Base-by-base conservation (phyloP, 2,329 filamentous ascomycete genomes). In the Pyrenochaeta sp. region DNA sequence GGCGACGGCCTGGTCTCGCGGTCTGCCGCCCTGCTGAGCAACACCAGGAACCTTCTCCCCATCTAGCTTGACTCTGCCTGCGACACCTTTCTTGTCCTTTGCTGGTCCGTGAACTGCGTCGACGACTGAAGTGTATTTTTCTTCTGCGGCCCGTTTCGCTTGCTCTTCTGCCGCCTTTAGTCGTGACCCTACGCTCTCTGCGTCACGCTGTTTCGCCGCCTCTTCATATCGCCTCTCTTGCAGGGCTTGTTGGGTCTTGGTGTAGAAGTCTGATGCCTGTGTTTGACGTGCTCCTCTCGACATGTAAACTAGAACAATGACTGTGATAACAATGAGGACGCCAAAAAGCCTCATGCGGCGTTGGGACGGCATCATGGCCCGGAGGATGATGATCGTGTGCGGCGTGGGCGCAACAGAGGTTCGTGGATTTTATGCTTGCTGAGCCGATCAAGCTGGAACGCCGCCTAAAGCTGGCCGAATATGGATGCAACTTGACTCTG, bases 291-390 rank as follows among this genome's bases (percentile, higher is more conserved):
- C 78, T 43, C 82, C 82, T n/a, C 83, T 84, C 17, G 88, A 89
- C 72, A 91, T 88, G 79, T 94, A 92, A 63, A 96, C 80, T 49
- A 89, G 78, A 40, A 88, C 82, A 63, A 94, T 77, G 54, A 94
- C 76, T 54, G 85, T 80, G 61, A 87, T 81, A 63, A 92, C 64
- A 50, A 87, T 81, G 51, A 88, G 80, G 67, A 93, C 79, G 60
- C 85, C 79, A 50, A 92, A 78, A 64, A 89, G 79, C 70, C 88
- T 87, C 66, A 91, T 71, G 65, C 91, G 87, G 61, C 91, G 87
- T 64, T 70, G 77, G 32, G 74, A 75, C 20, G 73, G 73, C 72
- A 77, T 75, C 21, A 54, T 61, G 55, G 40, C 50, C 39, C 31
- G 43, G 40, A 35, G 42, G 43, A 48, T 40, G 44, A 7, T 45